phyloP scores from a whole-genome alignment of 1,284 basidiomycete species.

The Earliella scabrosa region DNA sequence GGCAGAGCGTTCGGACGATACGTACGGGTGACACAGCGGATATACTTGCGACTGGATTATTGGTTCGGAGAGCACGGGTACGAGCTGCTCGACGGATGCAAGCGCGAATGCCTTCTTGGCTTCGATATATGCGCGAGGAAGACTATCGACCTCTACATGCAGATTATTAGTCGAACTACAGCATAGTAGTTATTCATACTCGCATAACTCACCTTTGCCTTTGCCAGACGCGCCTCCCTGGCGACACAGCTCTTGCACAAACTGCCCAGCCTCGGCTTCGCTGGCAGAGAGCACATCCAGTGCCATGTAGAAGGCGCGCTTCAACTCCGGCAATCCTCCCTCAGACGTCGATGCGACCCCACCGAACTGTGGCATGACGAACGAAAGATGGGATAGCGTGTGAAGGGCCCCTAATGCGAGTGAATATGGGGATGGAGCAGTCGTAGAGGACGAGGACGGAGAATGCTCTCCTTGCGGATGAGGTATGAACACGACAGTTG shows the following conservation, averaged over 20 bases:
- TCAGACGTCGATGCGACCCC: slow-evolving; percentile 58
- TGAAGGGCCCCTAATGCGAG: slow-evolving; percentile 55
- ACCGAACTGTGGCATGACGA: slow-evolving; percentile 75
- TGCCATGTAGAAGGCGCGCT: slow-evolving; percentile 71
- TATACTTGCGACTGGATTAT: slow-evolving; percentile 56
- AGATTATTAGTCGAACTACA: background rate
- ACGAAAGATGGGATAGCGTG: slow-evolving; percentile 65
- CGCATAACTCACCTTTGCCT: slow-evolving; percentile 21
- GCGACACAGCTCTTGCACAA: slow-evolving; percentile 45
- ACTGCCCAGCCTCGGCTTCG: slow-evolving; percentile 43
- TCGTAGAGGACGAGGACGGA: slow-evolving; percentile 9
- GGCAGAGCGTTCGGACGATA: slow-evolving; percentile 11
- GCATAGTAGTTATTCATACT: background rate
- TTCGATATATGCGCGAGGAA: slow-evolving; percentile 34
- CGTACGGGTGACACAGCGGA: slow-evolving; percentile 65
- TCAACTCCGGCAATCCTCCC: slow-evolving; percentile 64
- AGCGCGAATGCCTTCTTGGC: slow-evolving; percentile 66
- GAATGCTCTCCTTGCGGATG: slow-evolving; percentile 26
- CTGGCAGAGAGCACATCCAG: slow-evolving; percentile 66
- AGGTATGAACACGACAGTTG: slow-evolving; percentile 55
- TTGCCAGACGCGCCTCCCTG: background rate
- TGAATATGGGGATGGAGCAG: slow-evolving; percentile 42
- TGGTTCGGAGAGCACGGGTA: slow-evolving; percentile 55
- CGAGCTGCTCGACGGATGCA: slow-evolving; percentile 71
- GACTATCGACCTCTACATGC: slow-evolving; percentile 4